phyloP scores from a whole-genome alignment of 371 early-diverging fungal species.

The Rhizopus sp. region DNA sequence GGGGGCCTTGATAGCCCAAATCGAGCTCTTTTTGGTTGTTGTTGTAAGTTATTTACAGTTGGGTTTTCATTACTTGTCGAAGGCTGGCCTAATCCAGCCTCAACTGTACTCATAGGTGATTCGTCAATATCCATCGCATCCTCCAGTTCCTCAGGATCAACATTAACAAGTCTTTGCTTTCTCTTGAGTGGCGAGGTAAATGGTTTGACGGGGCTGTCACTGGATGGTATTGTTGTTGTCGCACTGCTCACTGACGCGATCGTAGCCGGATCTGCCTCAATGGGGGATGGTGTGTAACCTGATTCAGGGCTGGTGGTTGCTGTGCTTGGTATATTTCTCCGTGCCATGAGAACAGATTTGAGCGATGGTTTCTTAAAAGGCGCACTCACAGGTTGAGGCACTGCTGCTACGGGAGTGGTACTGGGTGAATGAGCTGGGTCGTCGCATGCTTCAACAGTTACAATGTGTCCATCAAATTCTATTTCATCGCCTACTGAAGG shows the following conservation, averaged over 20 bases:
- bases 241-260: not conserved
- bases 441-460: constrained; percentile 50
- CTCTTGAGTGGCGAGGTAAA: constrained; percentile 5
- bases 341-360: too few relatives aligned
- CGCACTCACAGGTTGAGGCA: too few relatives aligned
- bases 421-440: not conserved
- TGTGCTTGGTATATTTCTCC: too few relatives aligned
- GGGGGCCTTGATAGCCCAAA: not conserved
- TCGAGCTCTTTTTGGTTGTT: not conserved
- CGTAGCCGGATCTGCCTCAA: not conserved
- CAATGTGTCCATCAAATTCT: constrained; percentile 63
- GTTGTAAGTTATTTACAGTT: not conserved
- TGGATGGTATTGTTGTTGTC: not conserved
- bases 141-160: constrained; percentile 10
- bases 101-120: not conserved
- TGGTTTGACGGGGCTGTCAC: not conserved
- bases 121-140: not conserved
- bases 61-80: not conserved
- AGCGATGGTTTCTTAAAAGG: too few relatives aligned
- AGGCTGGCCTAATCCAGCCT: constrained; percentile 1
- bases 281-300: not conserved
- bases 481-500: constrained; percentile 58
- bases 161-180: constrained; percentile 6
- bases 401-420: not conserved
- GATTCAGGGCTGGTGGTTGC: not conserved